Conservation (phyloP, 148 eudicot genomes). For the Agrostemma githago region DNA sequence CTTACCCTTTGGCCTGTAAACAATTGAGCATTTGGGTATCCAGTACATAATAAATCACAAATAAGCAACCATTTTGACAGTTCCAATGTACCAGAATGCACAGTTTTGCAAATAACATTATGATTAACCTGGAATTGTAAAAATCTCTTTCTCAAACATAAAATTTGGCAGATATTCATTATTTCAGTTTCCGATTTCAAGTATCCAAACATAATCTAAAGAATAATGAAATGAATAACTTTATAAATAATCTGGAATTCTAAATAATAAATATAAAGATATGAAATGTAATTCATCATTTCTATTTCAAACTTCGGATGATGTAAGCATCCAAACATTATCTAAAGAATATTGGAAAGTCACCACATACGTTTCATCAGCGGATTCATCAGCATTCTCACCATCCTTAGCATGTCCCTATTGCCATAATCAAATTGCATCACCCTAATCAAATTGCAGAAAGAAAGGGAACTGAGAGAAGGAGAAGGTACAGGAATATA, state of each 20-base stretch:
- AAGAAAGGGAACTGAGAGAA: not conserved
- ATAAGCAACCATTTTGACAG: not conserved
- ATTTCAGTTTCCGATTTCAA: no score
- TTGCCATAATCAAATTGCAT: conserved; percentile 19
- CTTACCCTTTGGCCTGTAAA: conserved; percentile 44
- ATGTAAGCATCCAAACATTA: no score
- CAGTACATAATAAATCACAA: not conserved
- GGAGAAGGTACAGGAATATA: conserved; percentile 1
- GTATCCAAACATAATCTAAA: no score
- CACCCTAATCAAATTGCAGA: conserved; percentile 13
- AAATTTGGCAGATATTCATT: no score
- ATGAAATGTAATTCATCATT: no score
- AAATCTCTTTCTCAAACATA: no score
- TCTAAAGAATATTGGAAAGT: not conserved
- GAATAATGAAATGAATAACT: no score
- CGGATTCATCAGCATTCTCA: conserved; percentile 43
- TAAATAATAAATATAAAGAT: no score
- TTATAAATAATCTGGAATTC: no score
- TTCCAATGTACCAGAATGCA: not conserved
- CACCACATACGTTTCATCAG: conserved; percentile 63
- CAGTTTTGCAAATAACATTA: not conserved
- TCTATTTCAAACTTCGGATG: no score
- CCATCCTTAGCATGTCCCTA: conserved; percentile 48
- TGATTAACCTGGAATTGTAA: no score
- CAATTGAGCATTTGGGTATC: not conserved